Evolutionary conservation across 768 basidiomycete genomes (phyloP).

Genomic region (Inosperma sp.): DNA sequence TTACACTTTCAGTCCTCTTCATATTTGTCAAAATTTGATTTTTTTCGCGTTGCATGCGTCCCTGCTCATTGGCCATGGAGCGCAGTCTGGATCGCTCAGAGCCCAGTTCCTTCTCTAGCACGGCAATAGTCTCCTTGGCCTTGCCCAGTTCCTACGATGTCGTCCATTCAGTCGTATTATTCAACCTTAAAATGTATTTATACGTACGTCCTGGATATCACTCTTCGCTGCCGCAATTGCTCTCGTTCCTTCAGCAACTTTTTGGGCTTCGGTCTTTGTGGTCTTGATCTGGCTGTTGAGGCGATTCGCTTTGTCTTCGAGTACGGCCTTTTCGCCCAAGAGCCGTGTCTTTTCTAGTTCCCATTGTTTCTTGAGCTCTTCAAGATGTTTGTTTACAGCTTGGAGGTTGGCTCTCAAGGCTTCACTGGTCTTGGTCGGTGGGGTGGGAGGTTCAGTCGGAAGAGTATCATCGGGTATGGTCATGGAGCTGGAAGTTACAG

Average conservation of each 20-base stretch:
- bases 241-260: conserved; percentile 49
- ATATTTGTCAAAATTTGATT: conserved; percentile 59
- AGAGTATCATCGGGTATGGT: conserved; percentile 47
- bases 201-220: conserved; percentile 53
- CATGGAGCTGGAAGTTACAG: conserved; percentile 39
- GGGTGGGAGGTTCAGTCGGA: conserved; percentile 58
- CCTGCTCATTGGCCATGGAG: conserved; percentile 59
- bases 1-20: conserved; percentile 65
- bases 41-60: conserved; percentile 58
- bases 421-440: conserved; percentile 64
- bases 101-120: conserved; percentile 68
- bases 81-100: conserved; percentile 65
- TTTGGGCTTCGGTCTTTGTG: conserved; percentile 54
- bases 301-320: conserved; percentile 66
- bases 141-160: conserved; percentile 59
- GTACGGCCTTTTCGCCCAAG: conserved; percentile 63
- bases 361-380: conserved; percentile 65
- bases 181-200: neutral
- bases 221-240: conserved; percentile 44
- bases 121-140: conserved; percentile 58
- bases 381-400: conserved; percentile 59
- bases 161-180: neutral
- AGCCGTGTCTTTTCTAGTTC: conserved; percentile 59
- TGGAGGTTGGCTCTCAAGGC: conserved; percentile 55
- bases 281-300: conserved; percentile 57